Evolutionary conservation across 352 stramenopile genomes (phyloP).

Genomic region (Phytopythium litorale): DNA sequence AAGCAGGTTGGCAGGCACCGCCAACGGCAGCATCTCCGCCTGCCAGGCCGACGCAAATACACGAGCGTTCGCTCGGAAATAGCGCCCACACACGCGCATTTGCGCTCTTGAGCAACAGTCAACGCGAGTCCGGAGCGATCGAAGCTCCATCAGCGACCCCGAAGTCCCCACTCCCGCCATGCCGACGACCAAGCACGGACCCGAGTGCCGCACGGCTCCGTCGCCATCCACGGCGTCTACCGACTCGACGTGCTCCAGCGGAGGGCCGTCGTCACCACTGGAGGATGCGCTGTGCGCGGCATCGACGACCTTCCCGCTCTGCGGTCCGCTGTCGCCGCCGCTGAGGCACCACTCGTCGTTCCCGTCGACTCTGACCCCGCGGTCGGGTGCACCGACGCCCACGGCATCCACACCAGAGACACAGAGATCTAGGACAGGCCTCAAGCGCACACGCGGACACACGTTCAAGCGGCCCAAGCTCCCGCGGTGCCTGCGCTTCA

Average conservation of each 20-base stretch:
- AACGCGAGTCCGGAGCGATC: not conserved
- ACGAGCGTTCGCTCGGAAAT: not conserved
- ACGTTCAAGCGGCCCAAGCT: not conserved
- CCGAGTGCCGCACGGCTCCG: not conserved
- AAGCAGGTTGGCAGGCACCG: not conserved
- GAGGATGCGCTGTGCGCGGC: not conserved
- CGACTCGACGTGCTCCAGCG: not conserved
- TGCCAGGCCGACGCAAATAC: not conserved
- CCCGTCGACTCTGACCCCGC: not conserved
- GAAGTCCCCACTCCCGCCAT: not conserved
- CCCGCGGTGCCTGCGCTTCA: constrained; percentile 4
- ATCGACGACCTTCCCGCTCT: not conserved
- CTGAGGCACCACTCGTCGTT: not conserved
- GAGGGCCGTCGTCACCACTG: not conserved
- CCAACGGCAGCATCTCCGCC: no score
- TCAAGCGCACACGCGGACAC: not conserved
- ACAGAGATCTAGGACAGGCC: not conserved
- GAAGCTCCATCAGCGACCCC: not conserved
- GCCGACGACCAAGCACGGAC: not conserved
- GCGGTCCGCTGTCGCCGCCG: constrained; percentile 4
- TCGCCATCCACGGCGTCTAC: constrained; percentile 5
- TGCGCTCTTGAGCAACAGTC: not conserved
- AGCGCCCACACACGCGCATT: not conserved
- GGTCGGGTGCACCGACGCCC: not conserved
- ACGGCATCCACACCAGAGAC: not conserved